Percentiles rank a stretch among this genome's conserved stretches.
These are phyloP conservation scores for Stenogyne calaminthoides DNA, from an alignment of 305 asterid genomes.

Conservation along the genomic window DNA sequence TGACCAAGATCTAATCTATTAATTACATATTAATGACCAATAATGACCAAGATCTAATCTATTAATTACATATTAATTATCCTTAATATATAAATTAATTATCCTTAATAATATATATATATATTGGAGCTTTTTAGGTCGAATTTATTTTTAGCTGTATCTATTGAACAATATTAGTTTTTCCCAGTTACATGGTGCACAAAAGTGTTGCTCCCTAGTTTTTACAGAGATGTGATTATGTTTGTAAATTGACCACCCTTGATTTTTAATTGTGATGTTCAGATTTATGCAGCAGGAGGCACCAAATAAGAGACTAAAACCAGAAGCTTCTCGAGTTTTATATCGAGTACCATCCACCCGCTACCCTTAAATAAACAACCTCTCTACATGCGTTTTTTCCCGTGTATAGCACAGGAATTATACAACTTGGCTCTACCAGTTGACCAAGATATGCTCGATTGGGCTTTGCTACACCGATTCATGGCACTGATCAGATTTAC, in stretches of 20 bases:
- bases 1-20: too few species aligned
- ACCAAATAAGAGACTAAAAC: conserved; percentile 67
- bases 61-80: too few species aligned
- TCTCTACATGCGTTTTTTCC: conserved; percentile 19
- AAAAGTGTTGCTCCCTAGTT: not conserved
- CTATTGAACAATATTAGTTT: too few species aligned
- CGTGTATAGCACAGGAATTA: conserved; percentile 29
- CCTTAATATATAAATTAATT: too few species aligned
- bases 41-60: too few species aligned
- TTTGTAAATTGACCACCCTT: too few species aligned
- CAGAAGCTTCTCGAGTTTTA: conserved; percentile 56
- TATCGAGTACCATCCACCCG: conserved; percentile 64
- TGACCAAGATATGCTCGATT: too few species aligned
- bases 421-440: too few species aligned
- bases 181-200: too few species aligned
- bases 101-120: too few species aligned
- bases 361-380: conserved; percentile 46
- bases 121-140: not conserved
- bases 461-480: not conserved
- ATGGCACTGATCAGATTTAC: not conserved
- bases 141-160: not conserved
- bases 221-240: not conserved
- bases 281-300: conserved; percentile 80
- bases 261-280: conserved; percentile 29
- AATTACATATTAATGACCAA: too few species aligned